Conservation (phyloP, 106 monocot genomes). For the Apostasia shenzhenica region DNA sequence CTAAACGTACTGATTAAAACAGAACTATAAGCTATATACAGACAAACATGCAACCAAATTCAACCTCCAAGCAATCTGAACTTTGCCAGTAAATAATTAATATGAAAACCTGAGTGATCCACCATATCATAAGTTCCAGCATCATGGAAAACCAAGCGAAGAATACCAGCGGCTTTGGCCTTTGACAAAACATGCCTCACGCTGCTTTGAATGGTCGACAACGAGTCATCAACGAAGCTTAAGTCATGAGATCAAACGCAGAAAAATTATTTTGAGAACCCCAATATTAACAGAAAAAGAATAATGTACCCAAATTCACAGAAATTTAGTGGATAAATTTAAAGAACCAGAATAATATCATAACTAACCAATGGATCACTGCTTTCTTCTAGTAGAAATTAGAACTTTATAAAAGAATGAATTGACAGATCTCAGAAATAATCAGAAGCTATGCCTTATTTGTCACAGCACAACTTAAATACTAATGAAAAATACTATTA, state of each 20-base stretch:
- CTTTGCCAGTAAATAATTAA: neutral
- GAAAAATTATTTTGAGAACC: neutral
- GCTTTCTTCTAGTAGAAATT: too few species aligned
- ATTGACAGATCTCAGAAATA: too few species aligned
- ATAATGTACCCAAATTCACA: neutral
- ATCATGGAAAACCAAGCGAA: slow-evolving; percentile 93
- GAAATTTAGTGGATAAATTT: neutral
- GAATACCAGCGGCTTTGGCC: slow-evolving; percentile 76
- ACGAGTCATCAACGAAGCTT: slow-evolving; percentile 30
- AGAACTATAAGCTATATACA: neutral
- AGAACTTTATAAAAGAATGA: too few species aligned
- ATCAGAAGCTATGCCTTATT: too few species aligned
- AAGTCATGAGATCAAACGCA: slow-evolving; percentile 2
- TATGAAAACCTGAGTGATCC: slow-evolving; percentile 52
- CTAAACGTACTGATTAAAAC: neutral
- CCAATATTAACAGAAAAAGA: neutral
- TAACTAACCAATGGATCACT: neutral
- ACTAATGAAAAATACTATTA: too few species aligned
- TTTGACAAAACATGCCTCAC: slow-evolving; percentile 75
- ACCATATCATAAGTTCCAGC: slow-evolving; percentile 82
- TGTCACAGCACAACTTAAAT: too few species aligned
- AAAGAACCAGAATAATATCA: neutral
- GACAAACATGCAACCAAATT: neutral
- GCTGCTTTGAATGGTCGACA: slow-evolving; percentile 34
- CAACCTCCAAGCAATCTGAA: neutral